A percentile compares a stretch with the other conserved stretches of the same genome.
Evolutionary conservation across 164 flowering plant species (phyloP).

Genomic region (Liriodendron chinense): DNA sequence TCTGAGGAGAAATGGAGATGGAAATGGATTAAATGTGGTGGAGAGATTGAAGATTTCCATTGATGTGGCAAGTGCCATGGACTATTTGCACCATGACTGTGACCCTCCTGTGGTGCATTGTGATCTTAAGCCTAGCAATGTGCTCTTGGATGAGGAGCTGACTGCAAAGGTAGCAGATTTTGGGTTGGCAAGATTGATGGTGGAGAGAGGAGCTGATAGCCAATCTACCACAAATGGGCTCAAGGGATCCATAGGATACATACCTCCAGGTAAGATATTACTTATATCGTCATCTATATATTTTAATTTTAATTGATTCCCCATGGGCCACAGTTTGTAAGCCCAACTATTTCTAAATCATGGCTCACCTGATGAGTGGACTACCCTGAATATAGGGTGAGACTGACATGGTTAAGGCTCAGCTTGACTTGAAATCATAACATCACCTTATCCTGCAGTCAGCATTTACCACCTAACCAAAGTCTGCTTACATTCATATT

Average conservation of each 20-base stretch:
- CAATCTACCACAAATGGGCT: background rate
- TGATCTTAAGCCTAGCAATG: constrained; percentile 3
- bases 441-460: background rate
- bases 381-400: background rate
- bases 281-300: background rate
- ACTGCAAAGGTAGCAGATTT: constrained; percentile 6
- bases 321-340: too few relatives aligned
- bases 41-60: background rate
- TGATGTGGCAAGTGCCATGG: constrained; percentile 4
- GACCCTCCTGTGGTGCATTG: constrained; percentile 3
- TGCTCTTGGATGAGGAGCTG: constrained; percentile 5
- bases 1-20: constrained; percentile 17
- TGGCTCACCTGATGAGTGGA: background rate
- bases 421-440: background rate
- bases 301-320: background rate
- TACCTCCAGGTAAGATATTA: constrained; percentile 6
- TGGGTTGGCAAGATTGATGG: constrained; percentile 3
- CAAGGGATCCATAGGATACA: constrained; percentile 5
- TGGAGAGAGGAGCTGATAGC: too few relatives aligned
- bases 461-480: background rate
- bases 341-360: background rate
- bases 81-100: constrained; percentile 4
- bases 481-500: too few relatives aligned
- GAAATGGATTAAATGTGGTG: background rate
- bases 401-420: background rate